Evolutionary conservation across 1,284 basidiomycete genomes (phyloP).

Genomic region (Serendipita sp.): DNA sequence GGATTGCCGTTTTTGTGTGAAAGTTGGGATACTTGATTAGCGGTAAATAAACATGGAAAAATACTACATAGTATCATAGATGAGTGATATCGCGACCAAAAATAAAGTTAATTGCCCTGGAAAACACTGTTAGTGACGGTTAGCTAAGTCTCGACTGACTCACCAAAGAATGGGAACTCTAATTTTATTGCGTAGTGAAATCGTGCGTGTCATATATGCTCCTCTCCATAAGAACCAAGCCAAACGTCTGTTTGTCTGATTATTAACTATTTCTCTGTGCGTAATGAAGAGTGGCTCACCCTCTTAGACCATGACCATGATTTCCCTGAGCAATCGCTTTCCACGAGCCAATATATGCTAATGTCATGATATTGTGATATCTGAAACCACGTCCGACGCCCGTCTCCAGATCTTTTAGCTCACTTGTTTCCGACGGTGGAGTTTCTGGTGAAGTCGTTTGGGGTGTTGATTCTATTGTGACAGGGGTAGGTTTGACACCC

Average conservation of each 20-base stretch:
- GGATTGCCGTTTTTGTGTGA: neutral
- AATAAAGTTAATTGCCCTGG: neutral
- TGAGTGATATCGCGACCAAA: conserved; percentile 5
- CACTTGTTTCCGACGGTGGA: conserved; percentile 52
- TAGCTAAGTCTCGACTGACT: neutral
- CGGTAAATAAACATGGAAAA: neutral
- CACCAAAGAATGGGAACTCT: neutral
- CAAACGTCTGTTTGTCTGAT: conserved; percentile 24
- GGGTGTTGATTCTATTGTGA: conserved; percentile 72
- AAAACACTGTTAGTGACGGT: neutral
- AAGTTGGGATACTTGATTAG: neutral
- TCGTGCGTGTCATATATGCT: conserved; percentile 66
- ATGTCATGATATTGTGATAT: conserved; percentile 57
- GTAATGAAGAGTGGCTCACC: conserved; percentile 36
- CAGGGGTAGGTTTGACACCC: conserved; percentile 11
- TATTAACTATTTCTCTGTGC: conserved; percentile 17
- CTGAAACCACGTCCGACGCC: conserved; percentile 31
- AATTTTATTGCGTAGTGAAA: conserved; percentile 60
- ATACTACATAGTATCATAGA: neutral
- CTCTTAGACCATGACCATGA: conserved; percentile 27
- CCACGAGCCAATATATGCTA: conserved; percentile 58
- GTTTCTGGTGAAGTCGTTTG: conserved; percentile 19
- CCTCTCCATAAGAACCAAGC: conserved; percentile 74
- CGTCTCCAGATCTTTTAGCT: conserved; percentile 41
- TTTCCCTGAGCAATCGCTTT: neutral